Evolutionary conservation across 2,329 filamentous ascomycete genomes (phyloP).

Genomic region (Setomelanomma holmii): DNA sequence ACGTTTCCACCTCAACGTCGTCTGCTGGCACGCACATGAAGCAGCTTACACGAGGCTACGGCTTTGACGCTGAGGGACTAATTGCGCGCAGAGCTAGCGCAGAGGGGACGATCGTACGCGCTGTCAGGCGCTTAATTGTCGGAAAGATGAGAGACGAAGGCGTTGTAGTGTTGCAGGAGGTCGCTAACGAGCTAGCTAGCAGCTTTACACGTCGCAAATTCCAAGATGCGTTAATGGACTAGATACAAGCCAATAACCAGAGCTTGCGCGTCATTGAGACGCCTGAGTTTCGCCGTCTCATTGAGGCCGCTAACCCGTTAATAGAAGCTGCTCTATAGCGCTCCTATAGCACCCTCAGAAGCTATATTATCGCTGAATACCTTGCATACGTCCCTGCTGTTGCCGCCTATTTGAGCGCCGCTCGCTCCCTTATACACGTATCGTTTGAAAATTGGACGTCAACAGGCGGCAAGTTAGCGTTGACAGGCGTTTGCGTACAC

Average conservation of each 20-base stretch:
- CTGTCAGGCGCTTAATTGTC: not conserved
- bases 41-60: not conserved
- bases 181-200: not conserved
- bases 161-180: not conserved
- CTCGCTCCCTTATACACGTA: conserved; percentile 11
- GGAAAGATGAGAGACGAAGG: not conserved
- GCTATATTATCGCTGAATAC: not conserved
- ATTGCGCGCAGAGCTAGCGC: not conserved
- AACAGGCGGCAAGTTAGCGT: too few relatives aligned
- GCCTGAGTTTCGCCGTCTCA: not conserved
- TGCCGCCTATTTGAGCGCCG: conserved; percentile 1
- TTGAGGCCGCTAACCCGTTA: conserved; percentile 10
- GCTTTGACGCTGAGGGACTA: not conserved
- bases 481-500: too few relatives aligned
- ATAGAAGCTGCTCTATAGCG: conserved; percentile 3
- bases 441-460: conserved; percentile 16
- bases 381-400: conserved; percentile 5
- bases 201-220: not conserved
- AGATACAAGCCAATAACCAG: conserved; percentile 3
- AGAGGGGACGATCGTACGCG: not conserved
- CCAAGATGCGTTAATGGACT: conserved; percentile 1
- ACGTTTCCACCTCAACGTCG: not conserved
- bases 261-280: conserved; percentile 8
- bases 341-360: conserved; percentile 6
- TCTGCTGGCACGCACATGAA: not conserved